phyloP scores from a whole-genome alignment of 2,329 filamentous ascomycete species.

The Blastomyces emzantsi region DNA sequence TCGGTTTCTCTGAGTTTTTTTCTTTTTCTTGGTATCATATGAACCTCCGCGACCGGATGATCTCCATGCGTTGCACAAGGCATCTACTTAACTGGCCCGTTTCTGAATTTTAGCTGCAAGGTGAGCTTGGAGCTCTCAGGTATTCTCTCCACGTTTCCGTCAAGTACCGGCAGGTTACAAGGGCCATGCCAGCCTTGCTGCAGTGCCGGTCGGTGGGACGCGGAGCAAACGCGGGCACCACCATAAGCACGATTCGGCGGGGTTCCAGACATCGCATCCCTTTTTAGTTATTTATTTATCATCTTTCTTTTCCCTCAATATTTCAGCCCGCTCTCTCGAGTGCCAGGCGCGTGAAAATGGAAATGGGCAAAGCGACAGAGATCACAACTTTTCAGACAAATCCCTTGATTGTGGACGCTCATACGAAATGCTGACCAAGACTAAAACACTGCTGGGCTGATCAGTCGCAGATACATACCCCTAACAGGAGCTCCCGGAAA shows the following conservation, averaged over 20 bases:
- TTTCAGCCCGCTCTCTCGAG: background rate
- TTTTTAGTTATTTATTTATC: background rate
- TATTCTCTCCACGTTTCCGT: background rate
- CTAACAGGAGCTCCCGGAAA: background rate
- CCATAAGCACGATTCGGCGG: background rate
- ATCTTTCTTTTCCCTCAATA: background rate
- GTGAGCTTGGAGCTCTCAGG: background rate
- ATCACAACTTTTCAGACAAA: background rate
- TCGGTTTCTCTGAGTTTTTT: background rate
- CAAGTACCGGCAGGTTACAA: background rate
- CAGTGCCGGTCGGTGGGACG: background rate
- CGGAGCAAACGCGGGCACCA: background rate
- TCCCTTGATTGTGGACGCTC: background rate
- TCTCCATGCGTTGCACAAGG: background rate
- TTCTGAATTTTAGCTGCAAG: slow-evolving; percentile 1
- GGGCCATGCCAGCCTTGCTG: background rate
- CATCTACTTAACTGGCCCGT: background rate
- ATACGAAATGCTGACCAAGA: background rate
- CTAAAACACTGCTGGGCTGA: background rate
- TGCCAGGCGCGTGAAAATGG: background rate
- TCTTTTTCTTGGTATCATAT: background rate
- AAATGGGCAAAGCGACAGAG: background rate
- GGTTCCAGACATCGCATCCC: background rate
- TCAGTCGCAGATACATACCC: background rate
- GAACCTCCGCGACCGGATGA: background rate